Evolutionary conservation across 2,329 filamentous ascomycete genomes (phyloP).

Genomic region (Ampelomyces quisqualis): DNA sequence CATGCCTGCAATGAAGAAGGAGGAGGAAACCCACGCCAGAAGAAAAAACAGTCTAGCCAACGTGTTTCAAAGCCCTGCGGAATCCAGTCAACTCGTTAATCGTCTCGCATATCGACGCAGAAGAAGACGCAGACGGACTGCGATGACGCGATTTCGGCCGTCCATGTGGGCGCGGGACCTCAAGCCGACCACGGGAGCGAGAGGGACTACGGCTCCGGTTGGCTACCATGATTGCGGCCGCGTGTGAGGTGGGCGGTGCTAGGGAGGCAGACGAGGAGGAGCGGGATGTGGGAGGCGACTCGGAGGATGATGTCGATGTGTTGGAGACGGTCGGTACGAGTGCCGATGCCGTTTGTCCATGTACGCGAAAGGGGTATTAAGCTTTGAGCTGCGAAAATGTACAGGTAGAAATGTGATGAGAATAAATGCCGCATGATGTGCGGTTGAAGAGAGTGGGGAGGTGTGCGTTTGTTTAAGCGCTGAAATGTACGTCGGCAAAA

Average conservation of each 20-base stretch:
- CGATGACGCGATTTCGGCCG: constrained; percentile 2
- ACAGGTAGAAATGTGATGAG: not conserved
- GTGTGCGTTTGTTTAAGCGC: not conserved
- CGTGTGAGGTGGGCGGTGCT: not conserved
- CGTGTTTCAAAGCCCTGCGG: constrained; percentile 7
- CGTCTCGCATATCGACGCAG: constrained; percentile 6
- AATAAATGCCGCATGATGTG: not conserved
- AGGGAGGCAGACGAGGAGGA: constrained; percentile 3
- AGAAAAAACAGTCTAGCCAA: constrained; percentile 6
- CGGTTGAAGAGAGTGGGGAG: not conserved
- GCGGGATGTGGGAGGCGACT: constrained; percentile 6
- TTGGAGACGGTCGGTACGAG: constrained; percentile 9
- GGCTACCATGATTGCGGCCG: not conserved
- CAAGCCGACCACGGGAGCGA: constrained; percentile 3
- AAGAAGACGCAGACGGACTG: constrained; percentile 8
- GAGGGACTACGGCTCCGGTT: constrained; percentile 9
- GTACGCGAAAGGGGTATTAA: constrained; percentile 21
- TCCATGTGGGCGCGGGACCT: constrained; percentile 4
- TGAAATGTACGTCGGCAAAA: not conserved
- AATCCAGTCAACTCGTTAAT: constrained; percentile 13
- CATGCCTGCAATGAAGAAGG: not conserved
- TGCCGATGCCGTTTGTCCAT: constrained; percentile 7
- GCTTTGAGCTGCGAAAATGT: constrained; percentile 7
- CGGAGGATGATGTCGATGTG: constrained; percentile 12
- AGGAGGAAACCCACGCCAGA: too few species aligned